Evolutionary conservation across 1,284 basidiomycete genomes (phyloP), one percentile per base, ranked within the genome.

Genomic region (Bondarzewia mesenterica): DNA sequence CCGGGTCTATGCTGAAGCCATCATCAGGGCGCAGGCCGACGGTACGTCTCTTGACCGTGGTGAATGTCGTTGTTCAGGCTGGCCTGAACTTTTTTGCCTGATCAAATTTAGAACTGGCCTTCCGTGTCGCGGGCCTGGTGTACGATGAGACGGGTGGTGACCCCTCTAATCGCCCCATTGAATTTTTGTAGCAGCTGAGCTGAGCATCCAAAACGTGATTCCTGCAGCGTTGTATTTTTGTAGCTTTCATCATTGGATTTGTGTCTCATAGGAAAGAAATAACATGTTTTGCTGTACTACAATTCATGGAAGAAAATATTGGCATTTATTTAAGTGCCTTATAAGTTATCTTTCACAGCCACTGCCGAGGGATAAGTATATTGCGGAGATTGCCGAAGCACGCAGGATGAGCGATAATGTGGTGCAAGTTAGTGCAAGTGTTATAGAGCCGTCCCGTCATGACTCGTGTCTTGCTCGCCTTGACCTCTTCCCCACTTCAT

Each of bases 1-100:
- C 10, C 78, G 96, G 53, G 94, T 99, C 7, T 99, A 99, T 63
- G 96, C 95, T 1, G 96, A 99, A 67, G 93, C 95, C 2, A 75
- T 73, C 36, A 73, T 82, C 38, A 77, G 77, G 48, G 68, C 78
- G 14, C 84, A 89, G 55, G 88, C 89, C 15, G 91, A 95, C 62
- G 87, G 93, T 93, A 55, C 63, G 84, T 70, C 18, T 37, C 32
- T 22, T 23, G 44, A 25, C 52, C n/a, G 18, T 27, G 20, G 25
- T n/a, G n/a, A n/a, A n/a, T n/a, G 38, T 35, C 32, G 32, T 8
- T n/a, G 10, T n/a, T 35, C n/a, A 8, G 10, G n/a, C n/a, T 35
- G 8, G 32, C 32, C n/a, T n/a, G n/a, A 35, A 35, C 10, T n/a
- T 35, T 8, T 35, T 35, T 35, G 32, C 40, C 36, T 49, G 38